phyloP scores from a whole-genome alignment of 257 asterid species.

The Forsythia suspensa region DNA sequence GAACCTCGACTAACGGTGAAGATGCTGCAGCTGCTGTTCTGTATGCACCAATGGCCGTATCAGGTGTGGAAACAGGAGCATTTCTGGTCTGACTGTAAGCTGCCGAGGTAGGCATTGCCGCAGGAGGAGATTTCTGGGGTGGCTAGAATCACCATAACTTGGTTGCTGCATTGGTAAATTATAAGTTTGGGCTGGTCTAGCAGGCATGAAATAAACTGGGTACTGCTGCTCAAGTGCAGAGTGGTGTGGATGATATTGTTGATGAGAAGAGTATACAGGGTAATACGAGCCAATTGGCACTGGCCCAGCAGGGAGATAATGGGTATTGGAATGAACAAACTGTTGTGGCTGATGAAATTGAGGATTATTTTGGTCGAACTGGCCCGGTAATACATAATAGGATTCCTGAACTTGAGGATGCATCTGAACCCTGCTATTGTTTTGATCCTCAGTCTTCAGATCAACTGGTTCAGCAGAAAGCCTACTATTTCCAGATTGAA shows the following conservation, averaged over 20 bases:
- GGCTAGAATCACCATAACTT: slow-evolving; percentile 52
- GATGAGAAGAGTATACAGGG: slow-evolving; percentile 76
- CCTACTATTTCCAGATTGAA: slow-evolving; percentile 52
- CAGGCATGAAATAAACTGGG: slow-evolving; percentile 62
- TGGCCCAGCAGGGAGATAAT: slow-evolving; percentile 64
- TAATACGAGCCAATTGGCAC: slow-evolving; percentile 56
- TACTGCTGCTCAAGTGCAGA: slow-evolving; percentile 66
- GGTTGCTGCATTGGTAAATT: slow-evolving; percentile 64
- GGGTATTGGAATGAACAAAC: slow-evolving; percentile 62
- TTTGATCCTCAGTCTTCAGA: slow-evolving; percentile 46
- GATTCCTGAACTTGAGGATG: slow-evolving; percentile 65
- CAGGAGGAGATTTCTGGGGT: slow-evolving; percentile 51
- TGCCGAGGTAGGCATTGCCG: slow-evolving; percentile 39
- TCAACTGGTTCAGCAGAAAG: slow-evolving; percentile 45
- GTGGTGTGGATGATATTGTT: slow-evolving; percentile 54
- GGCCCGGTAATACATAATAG: slow-evolving; percentile 48
- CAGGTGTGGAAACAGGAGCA: slow-evolving; percentile 56
- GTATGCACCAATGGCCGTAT: slow-evolving; percentile 56
- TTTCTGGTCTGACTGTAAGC: slow-evolving; percentile 47
- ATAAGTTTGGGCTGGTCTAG: slow-evolving; percentile 68
- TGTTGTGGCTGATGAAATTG: slow-evolving; percentile 73
- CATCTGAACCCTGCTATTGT: slow-evolving; percentile 46
- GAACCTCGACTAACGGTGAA: slow-evolving; percentile 59
- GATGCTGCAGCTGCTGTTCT: slow-evolving; percentile 43
- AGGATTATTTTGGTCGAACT: slow-evolving; percentile 63